phyloP scores from a whole-genome alignment of 2,329 filamentous ascomycete genomes.

The Fusarium guadeloupense region DNA sequence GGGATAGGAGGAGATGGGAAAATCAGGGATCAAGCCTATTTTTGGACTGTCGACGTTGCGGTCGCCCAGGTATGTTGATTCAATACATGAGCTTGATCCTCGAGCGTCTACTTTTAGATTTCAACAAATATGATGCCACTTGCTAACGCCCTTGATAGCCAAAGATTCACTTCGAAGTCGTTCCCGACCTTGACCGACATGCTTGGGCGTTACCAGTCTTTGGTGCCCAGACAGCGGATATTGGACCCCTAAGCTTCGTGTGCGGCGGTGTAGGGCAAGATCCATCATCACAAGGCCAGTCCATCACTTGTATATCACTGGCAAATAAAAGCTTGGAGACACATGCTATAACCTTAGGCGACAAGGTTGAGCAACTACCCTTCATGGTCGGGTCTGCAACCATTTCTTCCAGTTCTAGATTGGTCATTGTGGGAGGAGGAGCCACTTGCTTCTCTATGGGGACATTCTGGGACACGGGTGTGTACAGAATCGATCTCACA shows the following conservation, averaged over 20 bases:
- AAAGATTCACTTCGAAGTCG: conserved; percentile 38
- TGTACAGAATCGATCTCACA: conserved; percentile 54
- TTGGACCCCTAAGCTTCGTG: conserved; percentile 36
- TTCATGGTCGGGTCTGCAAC: conserved; percentile 76
- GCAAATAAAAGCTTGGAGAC: conserved; percentile 43
- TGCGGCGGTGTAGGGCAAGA: conserved; percentile 49
- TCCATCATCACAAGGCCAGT: conserved; percentile 43
- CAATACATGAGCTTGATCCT: neutral
- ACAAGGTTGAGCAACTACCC: conserved; percentile 52
- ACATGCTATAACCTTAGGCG: conserved; percentile 4
- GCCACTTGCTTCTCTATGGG: conserved; percentile 93
- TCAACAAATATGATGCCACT: neutral
- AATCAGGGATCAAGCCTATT: conserved; percentile 69
- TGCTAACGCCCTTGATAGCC: conserved; percentile 34
- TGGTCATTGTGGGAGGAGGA: conserved; percentile 79
- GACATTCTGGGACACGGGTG: conserved; percentile 79
- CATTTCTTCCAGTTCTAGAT: conserved; percentile 55
- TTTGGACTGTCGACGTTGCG: conserved; percentile 66
- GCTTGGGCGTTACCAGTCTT: conserved; percentile 43
- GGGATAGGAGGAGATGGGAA: conserved; percentile 74
- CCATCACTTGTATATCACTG: conserved; percentile 33
- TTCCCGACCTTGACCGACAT: conserved; percentile 5
- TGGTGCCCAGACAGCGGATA: conserved; percentile 43
- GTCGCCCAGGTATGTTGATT: conserved; percentile 48
- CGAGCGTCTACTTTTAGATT: neutral